Evolutionary conservation across 2,329 filamentous ascomycete species (phyloP), one percentile per base, ranked within the genome.

Genomic region (Pyrenochaeta sp.): DNA sequence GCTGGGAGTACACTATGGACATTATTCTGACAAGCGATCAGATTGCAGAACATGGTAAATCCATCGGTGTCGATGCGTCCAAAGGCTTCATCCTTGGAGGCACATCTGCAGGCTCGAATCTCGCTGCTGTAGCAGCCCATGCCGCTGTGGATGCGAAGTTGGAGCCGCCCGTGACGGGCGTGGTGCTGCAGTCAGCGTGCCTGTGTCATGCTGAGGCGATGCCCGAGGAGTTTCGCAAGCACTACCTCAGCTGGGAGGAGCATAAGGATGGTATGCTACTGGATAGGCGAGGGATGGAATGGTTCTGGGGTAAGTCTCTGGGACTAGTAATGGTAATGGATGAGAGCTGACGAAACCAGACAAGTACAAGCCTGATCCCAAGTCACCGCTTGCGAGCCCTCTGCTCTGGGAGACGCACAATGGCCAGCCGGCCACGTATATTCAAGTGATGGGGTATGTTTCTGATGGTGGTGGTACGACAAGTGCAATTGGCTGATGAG

Each of bases 381-480:
- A 36, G 1, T 71, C 66, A 2, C 61, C 61, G 0, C 44, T 69
- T 1, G 58, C 50, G n/a, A 61, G 51, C 36, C 41, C 55, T 1
- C 45, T 65, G 5, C 29, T 56, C 15, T 63, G 58, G 60, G 45
- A 48, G 1, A 41, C 30, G 4, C 57, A 61, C 22, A 44, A 50
- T 10, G 30, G 35, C n/a, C 61, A 80, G 17, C 78, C 78, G 4
- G 69, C 65, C 2, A 71, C 75, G 0, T 82, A 80, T 55, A 63
- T 83, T 1, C 77, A 81, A 53, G 68, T 81, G 0, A 74, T 71
- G 47, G 80, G 79, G 8, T 53, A 47, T 20, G 54, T 37, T 6
- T 8, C 15, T 19, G 14, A 31, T n/a, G n/a, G n/a, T n/a, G n/a
- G n/a, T 19, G n/a, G n/a, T 35, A 18, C 4, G 15, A 9, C 8